Evolutionary conservation across 2,329 filamentous ascomycete genomes (phyloP), one percentile per base, ranked within the genome.

Genomic region (Zymoseptoria passerinii): DNA sequence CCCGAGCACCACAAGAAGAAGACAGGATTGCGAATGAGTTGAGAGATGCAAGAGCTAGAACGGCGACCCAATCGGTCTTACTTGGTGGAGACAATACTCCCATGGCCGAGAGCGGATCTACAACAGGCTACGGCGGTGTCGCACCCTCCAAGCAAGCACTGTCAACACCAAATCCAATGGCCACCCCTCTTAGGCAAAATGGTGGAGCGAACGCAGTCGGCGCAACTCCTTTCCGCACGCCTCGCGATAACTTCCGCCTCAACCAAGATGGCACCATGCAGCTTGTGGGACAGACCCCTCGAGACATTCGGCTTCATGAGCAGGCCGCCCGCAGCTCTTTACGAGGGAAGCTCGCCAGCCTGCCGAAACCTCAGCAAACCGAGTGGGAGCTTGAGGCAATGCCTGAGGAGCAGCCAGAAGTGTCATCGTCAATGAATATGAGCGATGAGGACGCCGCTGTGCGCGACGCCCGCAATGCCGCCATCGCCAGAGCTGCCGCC

Each of bases 1-100:
- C 94, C 3, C 86, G 87, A 73, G 94, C 92, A 3, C 89, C 94
- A 0, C 88, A 91, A 52, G 90, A 96, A 71, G 92, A 99, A 71
- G 94, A 99, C 68, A 87, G 90, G 65, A 94, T 99, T 59, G 91
- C 92, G 64, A 99, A 97, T 72, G 94, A 99, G 74, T 92, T 97
- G 62, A 85, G 87, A 59, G 97, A 99, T 71, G 96, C 96, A 52
- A 84, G 89, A 64, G 90, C 94, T 7, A 78, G 96, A 54, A 97
- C 91, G 0, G 89, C 95, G 70, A 97, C 92, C 0, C 89, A 97
- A 68, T 97, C 94, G 19, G 95, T 90, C 8, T 78, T 99, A 8
- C 80, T 99, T 0, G 94, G 94, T 61, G 94, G 92, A 13, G 94
- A 99, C 65, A 97, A 97, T 68, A 92, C 91, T 0, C 89, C 90